A percentile compares a stretch with the other conserved stretches of the same genome.
Conservation (phyloP, 2,329 filamentous ascomycete genomes). For the Xylaria sp. region DNA sequence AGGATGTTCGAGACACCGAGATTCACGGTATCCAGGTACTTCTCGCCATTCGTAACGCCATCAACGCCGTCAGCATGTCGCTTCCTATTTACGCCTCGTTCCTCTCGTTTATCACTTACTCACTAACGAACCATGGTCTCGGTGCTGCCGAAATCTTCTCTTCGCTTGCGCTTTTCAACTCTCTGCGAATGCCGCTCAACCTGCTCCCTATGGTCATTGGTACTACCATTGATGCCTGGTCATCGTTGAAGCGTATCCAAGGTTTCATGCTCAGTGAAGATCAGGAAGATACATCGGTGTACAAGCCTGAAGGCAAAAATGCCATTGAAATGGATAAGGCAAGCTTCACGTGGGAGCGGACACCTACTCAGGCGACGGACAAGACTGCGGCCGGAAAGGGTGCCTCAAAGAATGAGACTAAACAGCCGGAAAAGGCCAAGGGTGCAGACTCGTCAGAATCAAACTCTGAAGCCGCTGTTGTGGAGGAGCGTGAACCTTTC, state of each 20-base stretch:
- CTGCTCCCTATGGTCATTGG: slow-evolving; percentile 82
- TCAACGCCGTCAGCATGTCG: slow-evolving; percentile 78
- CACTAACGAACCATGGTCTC: slow-evolving; percentile 60
- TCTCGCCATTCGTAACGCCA: slow-evolving; percentile 75
- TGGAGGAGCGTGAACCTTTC: slow-evolving; percentile 62
- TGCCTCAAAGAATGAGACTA: slow-evolving; percentile 36
- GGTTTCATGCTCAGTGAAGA: slow-evolving; percentile 87
- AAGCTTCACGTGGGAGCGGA: slow-evolving; percentile 82
- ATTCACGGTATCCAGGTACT: slow-evolving; percentile 80
- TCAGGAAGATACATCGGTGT: slow-evolving; percentile 61
- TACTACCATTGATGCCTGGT: slow-evolving; percentile 83
- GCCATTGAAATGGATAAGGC: slow-evolving; percentile 68
- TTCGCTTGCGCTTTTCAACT: slow-evolving; percentile 89
- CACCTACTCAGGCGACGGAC: slow-evolving; percentile 49
- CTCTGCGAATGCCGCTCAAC: slow-evolving; percentile 83
- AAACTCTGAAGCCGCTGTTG: slow-evolving; percentile 49
- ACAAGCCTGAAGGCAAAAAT: slow-evolving; percentile 53
- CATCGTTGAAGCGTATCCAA: slow-evolving; percentile 77
- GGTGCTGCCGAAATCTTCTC: slow-evolving; percentile 80
- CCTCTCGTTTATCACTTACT: slow-evolving; percentile 84
- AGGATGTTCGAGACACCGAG: slow-evolving; percentile 67
- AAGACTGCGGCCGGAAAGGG: slow-evolving; percentile 43
- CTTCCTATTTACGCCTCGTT: slow-evolving; percentile 93
- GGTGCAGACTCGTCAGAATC: slow-evolving; percentile 36
- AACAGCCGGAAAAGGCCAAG: slow-evolving; percentile 24